Percentiles rank a stretch among this genome's conserved stretches.
Conservation (phyloP, 2,329 filamentous ascomycete genomes). For the Calonectria crousiana region DNA sequence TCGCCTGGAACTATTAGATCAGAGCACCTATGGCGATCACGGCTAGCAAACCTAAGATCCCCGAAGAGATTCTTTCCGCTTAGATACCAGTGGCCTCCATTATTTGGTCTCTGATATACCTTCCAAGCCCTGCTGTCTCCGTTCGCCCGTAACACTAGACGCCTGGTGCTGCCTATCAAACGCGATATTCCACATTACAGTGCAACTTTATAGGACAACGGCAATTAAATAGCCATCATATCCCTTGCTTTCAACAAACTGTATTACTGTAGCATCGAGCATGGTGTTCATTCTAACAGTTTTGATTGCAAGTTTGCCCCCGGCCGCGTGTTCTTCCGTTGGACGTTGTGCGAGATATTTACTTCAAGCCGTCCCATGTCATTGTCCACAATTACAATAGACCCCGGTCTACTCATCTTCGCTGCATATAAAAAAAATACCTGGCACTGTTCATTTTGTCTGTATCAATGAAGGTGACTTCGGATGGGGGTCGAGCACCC, state of each 20-base stretch:
- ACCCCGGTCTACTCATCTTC: background rate
- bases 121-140: background rate
- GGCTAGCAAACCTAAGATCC: background rate
- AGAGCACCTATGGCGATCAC: background rate
- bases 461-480: constrained; percentile 19
- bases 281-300: constrained; percentile 6
- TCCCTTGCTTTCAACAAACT: constrained; percentile 5
- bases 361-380: constrained; percentile 11
- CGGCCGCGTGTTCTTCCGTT: background rate
- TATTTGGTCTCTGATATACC: background rate
- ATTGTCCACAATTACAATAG: constrained; percentile 17
- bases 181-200: background rate
- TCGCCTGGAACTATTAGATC: background rate
- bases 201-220: background rate
- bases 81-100: background rate
- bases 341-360: constrained; percentile 8
- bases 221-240: constrained; percentile 7
- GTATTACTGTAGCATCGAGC: constrained; percentile 19
- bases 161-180: background rate
- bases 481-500: background rate
- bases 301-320: constrained; percentile 1
- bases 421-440: constrained; percentile 22
- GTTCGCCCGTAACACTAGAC: background rate
- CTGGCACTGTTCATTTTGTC: constrained; percentile 14
- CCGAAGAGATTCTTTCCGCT: background rate